These are phyloP conservation scores for Malus domestica DNA, from an alignment of 306 rosid species.

Conservation along the genomic window DNA sequence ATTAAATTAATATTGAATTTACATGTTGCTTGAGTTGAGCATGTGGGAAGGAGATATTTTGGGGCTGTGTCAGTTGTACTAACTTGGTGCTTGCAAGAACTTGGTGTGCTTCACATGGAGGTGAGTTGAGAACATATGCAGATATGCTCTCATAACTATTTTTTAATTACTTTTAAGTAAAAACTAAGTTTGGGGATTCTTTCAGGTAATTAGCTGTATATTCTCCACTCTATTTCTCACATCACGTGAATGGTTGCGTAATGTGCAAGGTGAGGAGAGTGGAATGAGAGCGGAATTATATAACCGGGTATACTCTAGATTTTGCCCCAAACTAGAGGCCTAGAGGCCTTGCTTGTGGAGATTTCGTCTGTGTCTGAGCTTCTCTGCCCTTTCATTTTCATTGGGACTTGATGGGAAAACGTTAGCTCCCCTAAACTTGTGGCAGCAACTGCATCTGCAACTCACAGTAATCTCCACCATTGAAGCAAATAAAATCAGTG, in stretches of 20 bases:
- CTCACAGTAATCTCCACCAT: not conserved
- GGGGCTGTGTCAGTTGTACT: not conserved
- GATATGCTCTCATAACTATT: slow-evolving; percentile 5
- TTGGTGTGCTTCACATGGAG: slow-evolving; percentile 36
- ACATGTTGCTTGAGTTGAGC: slow-evolving; percentile 23
- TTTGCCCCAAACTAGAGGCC: not conserved
- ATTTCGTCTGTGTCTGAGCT: slow-evolving; percentile 3
- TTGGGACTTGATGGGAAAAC: not conserved
- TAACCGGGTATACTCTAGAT: not conserved
- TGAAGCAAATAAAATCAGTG: not conserved
- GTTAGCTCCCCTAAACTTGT: not conserved
- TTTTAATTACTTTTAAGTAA: not conserved
- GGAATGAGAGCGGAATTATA: no score
- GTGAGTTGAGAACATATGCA: slow-evolving; percentile 10
- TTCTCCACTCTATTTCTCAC: not conserved
- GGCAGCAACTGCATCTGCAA: not conserved
- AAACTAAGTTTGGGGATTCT: not conserved
- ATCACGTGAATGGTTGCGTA: no score
- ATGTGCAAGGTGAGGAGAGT: not conserved
- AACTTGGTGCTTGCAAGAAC: slow-evolving; percentile 11
- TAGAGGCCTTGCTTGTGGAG: not conserved
- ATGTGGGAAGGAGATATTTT: slow-evolving; percentile 38
- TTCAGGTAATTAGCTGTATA: not conserved
- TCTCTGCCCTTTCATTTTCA: slow-evolving; percentile 15
- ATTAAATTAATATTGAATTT: not conserved